Base-by-base conservation (phyloP, 23 red algal genomes). In the Agarophyton chilense region DNA sequence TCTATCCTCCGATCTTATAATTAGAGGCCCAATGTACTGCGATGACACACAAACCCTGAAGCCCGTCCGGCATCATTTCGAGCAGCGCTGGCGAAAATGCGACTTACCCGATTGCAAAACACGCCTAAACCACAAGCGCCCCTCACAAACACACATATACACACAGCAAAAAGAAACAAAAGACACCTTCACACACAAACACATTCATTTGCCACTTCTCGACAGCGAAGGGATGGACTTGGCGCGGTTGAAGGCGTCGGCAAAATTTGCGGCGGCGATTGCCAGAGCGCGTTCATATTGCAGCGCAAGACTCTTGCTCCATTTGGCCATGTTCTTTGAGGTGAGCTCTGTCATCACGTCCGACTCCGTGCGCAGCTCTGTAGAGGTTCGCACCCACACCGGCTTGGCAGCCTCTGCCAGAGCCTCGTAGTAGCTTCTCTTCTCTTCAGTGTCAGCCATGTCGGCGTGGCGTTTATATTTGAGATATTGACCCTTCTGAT, bases 401-500 rank as follows among this genome's bases (percentile, higher is more conserved):
- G 91, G 91, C 61, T 85, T 86, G 43, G 91, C 91, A 0, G 91
- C 91, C 47, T 81, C 79, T 25, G 91, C 91, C 13, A 94, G 72
- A n/a, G 91, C 91, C 53, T 94, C 91, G 42, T 79, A 86, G 35
- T 94, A 86, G 36, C 80, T 85, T 24, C 91, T 47, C 91, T 94
- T 94, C 74, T 94, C 91, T 25, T 86, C 91, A 43, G 51, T 79
- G 18, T 86, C 68, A 7, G 91, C 91, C 79, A 85, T 85, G 41
- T 94, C 91, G 25, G 79, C 80, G 47, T 84, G 53, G 11, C 91
- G 42, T 52, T 86, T 85, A 63, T 86, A 94, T 38, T 86, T 85
- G 76, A 94, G 71, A 28, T 86, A 94, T 71, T 94, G 81, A 33
- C 91, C 91, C 82, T 94, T 94, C 39, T 94, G 91, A 44, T 85